Base-by-base conservation (phyloP, 164 flowering plant species). In the Houttuynia cordata region DNA sequence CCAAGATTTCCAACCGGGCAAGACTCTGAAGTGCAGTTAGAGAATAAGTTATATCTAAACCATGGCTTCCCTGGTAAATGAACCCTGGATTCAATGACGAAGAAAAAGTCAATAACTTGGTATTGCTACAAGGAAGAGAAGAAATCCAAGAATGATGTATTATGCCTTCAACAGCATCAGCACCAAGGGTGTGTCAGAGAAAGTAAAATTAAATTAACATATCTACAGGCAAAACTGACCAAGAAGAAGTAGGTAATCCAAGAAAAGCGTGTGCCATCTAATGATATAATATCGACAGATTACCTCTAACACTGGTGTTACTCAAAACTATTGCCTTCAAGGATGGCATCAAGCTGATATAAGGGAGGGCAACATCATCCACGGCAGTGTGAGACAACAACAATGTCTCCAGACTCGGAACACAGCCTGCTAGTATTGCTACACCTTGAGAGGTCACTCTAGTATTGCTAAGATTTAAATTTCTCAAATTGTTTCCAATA, bases 281-380 rank as follows among this genome's bases (percentile, higher is more conserved):
- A 30, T 30, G 37, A 30, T 30, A 30, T 30, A 2, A 30, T 2
- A 23, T 39, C 22, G 10, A 51, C 20, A 56, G 3, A 25, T 9
- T 74, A 88, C 99, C 99, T 90, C 67, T 85, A 58, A 93, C 63
- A 21, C 65, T 66, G 60, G 97, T 88, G 51, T 71, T 62, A 76
- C 82, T 86, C 23, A 93, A 74, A 78, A 81, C 77, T 62, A 90
- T 41, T 51, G 57, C 70, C 74, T 75, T 78, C 60, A 93, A 49
- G 15, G 81, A 76, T 55, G 87, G 80, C 81, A 89, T 82, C 76
- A 64, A 66, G 73, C 87, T 64, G 62, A 89, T 71, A 57, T 72
- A 82, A 34, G 70, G 63, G 24, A 93, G 68, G 22, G 84, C 82
- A 55, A 51, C 18, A 71, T 93, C 98, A 67, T 87, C 83, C 30